phyloP scores from a whole-genome alignment of 176 grass and related monocot species.

The Guadua angustifolia region DNA sequence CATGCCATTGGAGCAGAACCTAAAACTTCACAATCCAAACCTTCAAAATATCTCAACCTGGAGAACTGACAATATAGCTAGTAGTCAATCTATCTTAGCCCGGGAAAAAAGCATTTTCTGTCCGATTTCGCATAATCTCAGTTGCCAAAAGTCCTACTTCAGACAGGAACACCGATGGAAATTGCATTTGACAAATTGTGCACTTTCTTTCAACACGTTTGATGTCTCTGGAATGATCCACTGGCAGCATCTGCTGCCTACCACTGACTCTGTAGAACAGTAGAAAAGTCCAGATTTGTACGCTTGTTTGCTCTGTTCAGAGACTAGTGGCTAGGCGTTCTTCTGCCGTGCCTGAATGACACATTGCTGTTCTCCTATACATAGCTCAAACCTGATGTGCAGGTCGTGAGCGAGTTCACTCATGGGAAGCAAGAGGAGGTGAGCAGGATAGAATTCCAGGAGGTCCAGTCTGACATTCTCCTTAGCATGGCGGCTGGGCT shows the following conservation, averaged over 20 bases:
- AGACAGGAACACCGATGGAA: background rate
- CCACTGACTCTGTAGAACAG: background rate
- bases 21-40: constrained; percentile 36
- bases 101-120: background rate
- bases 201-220: background rate
- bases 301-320: background rate
- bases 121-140: background rate
- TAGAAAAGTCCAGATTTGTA: constrained; percentile 16
- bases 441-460: constrained; percentile 79
- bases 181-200: background rate
- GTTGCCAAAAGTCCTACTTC: background rate
- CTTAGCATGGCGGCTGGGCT: constrained; percentile 89
- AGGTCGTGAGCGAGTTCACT: constrained; percentile 78
- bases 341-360: background rate
- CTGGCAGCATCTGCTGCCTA: constrained; percentile 6
- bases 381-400: constrained; percentile 22
- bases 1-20: constrained; percentile 21
- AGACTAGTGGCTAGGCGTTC: background rate
- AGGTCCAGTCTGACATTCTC: constrained; percentile 65
- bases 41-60: background rate
- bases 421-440: constrained; percentile 72
- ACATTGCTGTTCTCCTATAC: background rate
- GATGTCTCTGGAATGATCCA: background rate
- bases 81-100: background rate
- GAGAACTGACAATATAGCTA: background rate